A percentile compares a stretch with the other conserved stretches of the same genome.
Evolutionary conservation across 2,329 filamentous ascomycete genomes (phyloP).

Genomic region (Keithomyces neogunnii): DNA sequence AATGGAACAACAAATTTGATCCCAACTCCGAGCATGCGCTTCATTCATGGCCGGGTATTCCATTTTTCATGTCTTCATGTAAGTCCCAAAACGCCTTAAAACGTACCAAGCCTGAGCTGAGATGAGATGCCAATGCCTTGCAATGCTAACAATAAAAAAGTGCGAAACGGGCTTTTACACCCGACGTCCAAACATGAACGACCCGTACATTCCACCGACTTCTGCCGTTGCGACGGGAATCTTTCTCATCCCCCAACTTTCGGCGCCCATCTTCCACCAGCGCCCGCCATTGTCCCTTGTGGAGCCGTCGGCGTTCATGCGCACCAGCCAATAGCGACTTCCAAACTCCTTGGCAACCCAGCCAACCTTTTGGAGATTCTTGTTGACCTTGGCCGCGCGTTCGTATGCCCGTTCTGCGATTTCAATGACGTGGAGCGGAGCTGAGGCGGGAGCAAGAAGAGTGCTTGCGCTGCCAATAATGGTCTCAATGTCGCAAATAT

Average conservation of each 20-base stretch:
- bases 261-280: constrained; percentile 77
- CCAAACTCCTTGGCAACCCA: constrained; percentile 67
- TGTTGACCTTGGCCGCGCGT: constrained; percentile 53
- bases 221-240: constrained; percentile 87
- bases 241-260: constrained; percentile 82
- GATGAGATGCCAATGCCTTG: constrained; percentile 14
- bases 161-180: constrained; percentile 27
- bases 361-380: constrained; percentile 51
- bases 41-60: not conserved
- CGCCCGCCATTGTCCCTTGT: constrained; percentile 40
- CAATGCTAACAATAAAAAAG: not conserved
- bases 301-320: constrained; percentile 31
- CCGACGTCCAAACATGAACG: constrained; percentile 54
- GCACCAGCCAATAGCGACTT: constrained; percentile 58
- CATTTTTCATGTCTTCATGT: not conserved
- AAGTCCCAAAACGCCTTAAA: not conserved
- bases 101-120: not conserved
- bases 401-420: constrained; percentile 60
- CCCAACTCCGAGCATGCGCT: constrained; percentile 1
- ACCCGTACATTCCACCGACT: constrained; percentile 88
- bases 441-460: constrained; percentile 50
- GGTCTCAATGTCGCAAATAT: constrained; percentile 55
- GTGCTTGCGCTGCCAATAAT: constrained; percentile 52
- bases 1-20: constrained; percentile 1
- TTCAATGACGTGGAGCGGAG: constrained; percentile 70